Percentiles rank a stretch among this genome's conserved stretches.
Evolutionary conservation across 176 grass and related monocot species (phyloP).

Genomic region (Rhynchospora breviuscula): DNA sequence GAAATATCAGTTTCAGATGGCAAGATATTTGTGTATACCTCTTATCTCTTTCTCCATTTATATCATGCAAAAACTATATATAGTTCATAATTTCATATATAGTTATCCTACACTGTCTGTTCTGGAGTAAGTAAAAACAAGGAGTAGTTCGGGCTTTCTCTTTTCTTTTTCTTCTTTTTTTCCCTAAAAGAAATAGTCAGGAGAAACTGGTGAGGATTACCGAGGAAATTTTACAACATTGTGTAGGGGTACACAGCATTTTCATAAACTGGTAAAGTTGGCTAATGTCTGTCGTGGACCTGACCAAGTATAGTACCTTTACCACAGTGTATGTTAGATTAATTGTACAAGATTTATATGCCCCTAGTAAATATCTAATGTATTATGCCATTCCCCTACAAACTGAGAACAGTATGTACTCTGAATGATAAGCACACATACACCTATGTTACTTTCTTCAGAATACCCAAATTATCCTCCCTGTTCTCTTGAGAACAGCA

Average conservation of each 20-base stretch:
- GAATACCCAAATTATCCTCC: neutral
- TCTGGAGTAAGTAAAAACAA: neutral
- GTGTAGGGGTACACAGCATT: neutral
- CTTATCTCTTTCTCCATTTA: neutral
- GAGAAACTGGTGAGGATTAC: neutral
- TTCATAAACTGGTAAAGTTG: neutral
- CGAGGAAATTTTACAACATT: neutral
- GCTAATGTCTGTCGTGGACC: neutral
- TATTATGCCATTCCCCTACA: neutral
- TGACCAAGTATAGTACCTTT: neutral
- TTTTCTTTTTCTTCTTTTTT: neutral
- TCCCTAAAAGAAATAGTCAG: too few species aligned
- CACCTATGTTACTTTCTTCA: neutral
- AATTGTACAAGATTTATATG: neutral
- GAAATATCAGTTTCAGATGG: conserved; percentile 62
- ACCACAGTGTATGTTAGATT: neutral
- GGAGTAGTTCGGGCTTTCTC: neutral
- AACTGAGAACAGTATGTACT: neutral
- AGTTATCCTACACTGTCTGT: neutral
- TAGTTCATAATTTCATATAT: neutral
- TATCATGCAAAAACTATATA: neutral
- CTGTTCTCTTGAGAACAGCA: neutral
- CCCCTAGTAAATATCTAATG: neutral
- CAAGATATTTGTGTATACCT: conserved; percentile 72
- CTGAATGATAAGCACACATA: neutral